These are phyloP conservation scores for Sporisorium sorghi DNA, from an alignment of 1,284 basidiomycete species.

Conservation along the genomic window DNA sequence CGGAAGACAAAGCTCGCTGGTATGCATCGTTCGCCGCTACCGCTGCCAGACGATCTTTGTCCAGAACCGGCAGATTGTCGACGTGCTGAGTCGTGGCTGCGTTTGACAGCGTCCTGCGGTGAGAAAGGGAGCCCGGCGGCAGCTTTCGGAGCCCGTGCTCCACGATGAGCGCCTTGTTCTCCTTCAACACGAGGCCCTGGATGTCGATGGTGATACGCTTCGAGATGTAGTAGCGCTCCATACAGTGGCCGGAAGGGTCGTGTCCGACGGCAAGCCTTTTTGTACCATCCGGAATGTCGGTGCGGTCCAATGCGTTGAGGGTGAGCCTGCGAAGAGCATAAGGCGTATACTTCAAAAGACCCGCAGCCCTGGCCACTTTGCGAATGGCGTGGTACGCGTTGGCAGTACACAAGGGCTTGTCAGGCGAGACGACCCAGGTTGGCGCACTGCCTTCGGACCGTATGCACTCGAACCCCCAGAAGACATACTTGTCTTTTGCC, in stretches of 20 bases:
- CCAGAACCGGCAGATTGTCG: too few species aligned
- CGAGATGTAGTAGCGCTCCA: conserved; percentile 10
- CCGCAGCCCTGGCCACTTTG: conserved; percentile 8
- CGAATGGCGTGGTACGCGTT: background rate
- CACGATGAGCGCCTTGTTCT: conserved; percentile 6
- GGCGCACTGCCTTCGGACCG: too few species aligned
- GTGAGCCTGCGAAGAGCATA: conserved; percentile 1
- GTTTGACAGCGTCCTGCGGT: background rate
- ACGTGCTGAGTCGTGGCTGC: too few species aligned
- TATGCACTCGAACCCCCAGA: background rate
- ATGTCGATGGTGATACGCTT: conserved; percentile 7
- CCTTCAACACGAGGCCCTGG: background rate
- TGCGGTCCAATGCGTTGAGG: conserved; percentile 3
- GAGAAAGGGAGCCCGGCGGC: background rate
- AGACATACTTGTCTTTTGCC: background rate
- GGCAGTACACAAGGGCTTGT: background rate
- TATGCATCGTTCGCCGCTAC: too few species aligned
- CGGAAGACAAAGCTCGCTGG: too few species aligned
- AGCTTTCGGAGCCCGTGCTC: conserved; percentile 7
- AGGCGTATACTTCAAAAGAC: conserved; percentile 1
- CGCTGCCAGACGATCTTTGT: too few species aligned
- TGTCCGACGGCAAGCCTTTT: conserved; percentile 5
- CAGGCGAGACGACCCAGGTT: background rate
- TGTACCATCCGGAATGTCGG: background rate
- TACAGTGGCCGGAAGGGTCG: conserved; percentile 1